These are phyloP conservation scores for Colletotrichum falcatum DNA, from an alignment of 2,329 filamentous ascomycete genomes.

Conservation along the genomic window DNA sequence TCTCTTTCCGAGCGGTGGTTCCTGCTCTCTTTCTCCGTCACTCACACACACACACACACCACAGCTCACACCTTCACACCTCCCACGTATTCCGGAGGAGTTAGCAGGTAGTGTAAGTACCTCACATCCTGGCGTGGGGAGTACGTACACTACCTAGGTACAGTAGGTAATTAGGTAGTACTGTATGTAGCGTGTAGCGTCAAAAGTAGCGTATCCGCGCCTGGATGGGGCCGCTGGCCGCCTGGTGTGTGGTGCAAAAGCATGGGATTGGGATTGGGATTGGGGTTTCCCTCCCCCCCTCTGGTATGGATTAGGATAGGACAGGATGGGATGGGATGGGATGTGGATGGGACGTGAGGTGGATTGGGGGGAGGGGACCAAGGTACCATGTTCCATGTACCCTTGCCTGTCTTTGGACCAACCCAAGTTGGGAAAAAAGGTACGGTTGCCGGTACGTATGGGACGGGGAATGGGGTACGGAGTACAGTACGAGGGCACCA, in stretches of 20 bases:
- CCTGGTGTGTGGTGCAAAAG: constrained; percentile 13
- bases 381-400: constrained; percentile 22
- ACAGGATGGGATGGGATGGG: constrained; percentile 7
- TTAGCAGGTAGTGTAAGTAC: too few relatives aligned
- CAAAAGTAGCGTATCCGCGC: constrained; percentile 8
- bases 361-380: constrained; percentile 18
- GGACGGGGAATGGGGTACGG: neutral
- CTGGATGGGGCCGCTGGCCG: constrained; percentile 2
- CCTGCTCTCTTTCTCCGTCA: constrained; percentile 14
- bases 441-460: neutral
- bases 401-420: constrained; percentile 6
- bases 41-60: constrained; percentile 1
- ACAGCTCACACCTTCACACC: constrained; percentile 7
- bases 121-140: constrained; percentile 1
- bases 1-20: constrained; percentile 18
- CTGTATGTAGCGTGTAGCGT: constrained; percentile 3
- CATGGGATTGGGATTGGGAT: constrained; percentile 18
- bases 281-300: too few relatives aligned
- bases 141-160: too few relatives aligned
- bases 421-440: constrained; percentile 1
- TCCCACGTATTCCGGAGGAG: neutral
- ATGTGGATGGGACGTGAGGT: constrained; percentile 4
- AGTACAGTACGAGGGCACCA: neutral
- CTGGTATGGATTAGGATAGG: constrained; percentile 8
- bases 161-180: too few relatives aligned